Percentiles rank a stretch among this genome's conserved stretches.
Conservation (phyloP, 805 yeast species). For the Tetrapisispora taiwanensis region DNA sequence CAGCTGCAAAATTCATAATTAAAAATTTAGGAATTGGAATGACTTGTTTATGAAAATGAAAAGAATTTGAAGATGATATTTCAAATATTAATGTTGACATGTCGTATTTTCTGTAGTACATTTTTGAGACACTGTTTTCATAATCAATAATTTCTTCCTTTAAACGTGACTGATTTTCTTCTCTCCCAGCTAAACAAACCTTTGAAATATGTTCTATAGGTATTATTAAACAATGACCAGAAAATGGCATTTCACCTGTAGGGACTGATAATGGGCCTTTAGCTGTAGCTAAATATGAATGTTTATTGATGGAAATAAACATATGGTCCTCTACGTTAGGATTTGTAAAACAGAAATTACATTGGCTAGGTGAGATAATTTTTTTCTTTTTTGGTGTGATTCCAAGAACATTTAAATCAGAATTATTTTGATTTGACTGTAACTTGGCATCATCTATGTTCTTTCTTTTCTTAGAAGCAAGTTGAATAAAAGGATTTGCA, state of each 20-base stretch:
- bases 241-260: slow-evolving; percentile 39
- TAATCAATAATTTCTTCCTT: slow-evolving; percentile 39
- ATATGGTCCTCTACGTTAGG: slow-evolving; percentile 70
- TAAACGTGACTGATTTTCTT: slow-evolving; percentile 12
- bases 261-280: slow-evolving; percentile 73
- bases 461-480: slow-evolving; percentile 2
- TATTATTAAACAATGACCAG: slow-evolving; percentile 75
- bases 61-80: slow-evolving; percentile 49
- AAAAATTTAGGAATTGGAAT: slow-evolving; percentile 51
- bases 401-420: not conserved
- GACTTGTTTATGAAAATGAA: slow-evolving; percentile 72
- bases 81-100: slow-evolving; percentile 57
- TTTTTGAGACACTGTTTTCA: slow-evolving; percentile 38
- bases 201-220: slow-evolving; percentile 68
- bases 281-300: slow-evolving; percentile 62
- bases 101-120: slow-evolving; percentile 36
- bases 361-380: slow-evolving; percentile 45
- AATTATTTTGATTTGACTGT: no score
- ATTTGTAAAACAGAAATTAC: slow-evolving; percentile 79
- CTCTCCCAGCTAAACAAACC: slow-evolving; percentile 19
- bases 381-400: slow-evolving; percentile 25
- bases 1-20: slow-evolving; percentile 35
- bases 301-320: slow-evolving; percentile 64
- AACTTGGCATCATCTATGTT: not conserved
- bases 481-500: slow-evolving; percentile 26